Conservation (phyloP, 75 land plant species). For the Cunninghamia lanceolata region DNA sequence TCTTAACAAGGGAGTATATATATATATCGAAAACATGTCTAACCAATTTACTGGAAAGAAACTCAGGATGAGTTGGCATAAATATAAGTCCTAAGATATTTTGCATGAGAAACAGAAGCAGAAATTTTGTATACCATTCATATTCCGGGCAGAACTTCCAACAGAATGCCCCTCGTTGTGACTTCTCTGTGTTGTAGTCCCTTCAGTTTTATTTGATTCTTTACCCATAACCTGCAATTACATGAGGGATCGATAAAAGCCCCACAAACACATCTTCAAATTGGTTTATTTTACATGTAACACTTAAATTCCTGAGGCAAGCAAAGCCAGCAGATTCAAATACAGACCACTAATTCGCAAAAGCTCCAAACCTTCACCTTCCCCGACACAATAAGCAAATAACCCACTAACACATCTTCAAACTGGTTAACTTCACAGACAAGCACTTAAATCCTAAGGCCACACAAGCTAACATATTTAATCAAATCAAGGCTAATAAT, state of each 20-base stretch:
- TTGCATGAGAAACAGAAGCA: neutral
- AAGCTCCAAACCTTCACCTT: neutral
- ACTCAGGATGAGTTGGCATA: neutral
- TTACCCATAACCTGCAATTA: conserved; percentile 4
- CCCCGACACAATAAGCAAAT: neutral
- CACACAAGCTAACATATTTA: neutral
- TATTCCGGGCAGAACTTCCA: neutral
- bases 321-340: neutral
- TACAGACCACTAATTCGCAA: neutral
- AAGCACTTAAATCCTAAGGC: neutral
- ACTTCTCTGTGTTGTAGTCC: neutral
- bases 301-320: neutral
- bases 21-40: no score
- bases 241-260: neutral
- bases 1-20: no score
- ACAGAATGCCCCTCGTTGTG: neutral
- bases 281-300: neutral
- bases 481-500: neutral
- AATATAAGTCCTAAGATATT: neutral
- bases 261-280: neutral
- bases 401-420: neutral
- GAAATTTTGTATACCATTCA: neutral
- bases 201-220: neutral
- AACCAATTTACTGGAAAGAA: neutral
- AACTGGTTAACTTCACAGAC: neutral